phyloP scores from a whole-genome alignment of 805 yeast species.

The Saccharomycopsis sp. region DNA sequence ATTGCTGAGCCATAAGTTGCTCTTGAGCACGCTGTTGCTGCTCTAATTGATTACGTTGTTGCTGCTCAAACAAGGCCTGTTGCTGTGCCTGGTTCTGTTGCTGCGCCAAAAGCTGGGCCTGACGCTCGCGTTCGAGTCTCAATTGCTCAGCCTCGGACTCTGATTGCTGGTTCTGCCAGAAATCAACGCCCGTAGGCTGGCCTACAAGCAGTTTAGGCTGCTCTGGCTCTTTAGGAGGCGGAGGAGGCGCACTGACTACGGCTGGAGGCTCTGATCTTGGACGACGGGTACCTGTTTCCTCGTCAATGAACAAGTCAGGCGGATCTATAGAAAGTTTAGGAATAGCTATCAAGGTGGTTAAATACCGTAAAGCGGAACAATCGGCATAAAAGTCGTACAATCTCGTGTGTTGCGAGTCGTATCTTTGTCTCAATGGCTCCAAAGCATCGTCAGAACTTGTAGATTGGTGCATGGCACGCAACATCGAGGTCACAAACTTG shows the following conservation, averaged over 20 bases:
- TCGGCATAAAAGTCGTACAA: constrained; percentile 84
- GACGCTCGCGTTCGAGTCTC: constrained; percentile 53
- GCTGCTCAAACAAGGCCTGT: constrained; percentile 61
- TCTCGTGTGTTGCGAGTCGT: constrained; percentile 56
- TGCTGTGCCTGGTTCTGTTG: constrained; percentile 63
- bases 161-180: constrained; percentile 43
- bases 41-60: constrained; percentile 61
- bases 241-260: constrained; percentile 38
- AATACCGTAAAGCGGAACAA: constrained; percentile 60
- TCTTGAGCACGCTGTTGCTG: constrained; percentile 68
- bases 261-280: constrained; percentile 19
- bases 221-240: constrained; percentile 30
- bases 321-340: constrained; percentile 26
- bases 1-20: constrained; percentile 58
- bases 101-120: constrained; percentile 57
- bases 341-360: constrained; percentile 17
- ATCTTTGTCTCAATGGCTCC: constrained; percentile 65
- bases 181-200: constrained; percentile 51
- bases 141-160: constrained; percentile 54
- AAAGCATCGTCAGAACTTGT: constrained; percentile 71
- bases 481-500: constrained; percentile 82
- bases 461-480: constrained; percentile 76
- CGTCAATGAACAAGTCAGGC: constrained; percentile 29
- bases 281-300: constrained; percentile 23
- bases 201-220: constrained; percentile 28